Conservation (phyloP, 306 rosid species). For the Cucumis hystrix region DNA sequence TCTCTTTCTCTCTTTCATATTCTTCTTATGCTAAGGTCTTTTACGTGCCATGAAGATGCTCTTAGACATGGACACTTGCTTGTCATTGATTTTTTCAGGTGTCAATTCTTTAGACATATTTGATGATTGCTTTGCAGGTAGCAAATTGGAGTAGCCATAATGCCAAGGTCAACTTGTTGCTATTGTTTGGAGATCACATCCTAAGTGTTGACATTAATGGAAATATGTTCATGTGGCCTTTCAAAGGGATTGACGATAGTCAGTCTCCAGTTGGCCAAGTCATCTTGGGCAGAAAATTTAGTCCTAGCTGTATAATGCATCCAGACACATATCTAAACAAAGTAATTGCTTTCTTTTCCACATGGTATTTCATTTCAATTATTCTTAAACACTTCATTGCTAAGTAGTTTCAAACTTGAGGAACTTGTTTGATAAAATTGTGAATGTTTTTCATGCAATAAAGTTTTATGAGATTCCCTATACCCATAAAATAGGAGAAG, state of each 20-base stretch:
- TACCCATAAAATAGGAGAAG: background rate
- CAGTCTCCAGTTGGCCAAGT: constrained; percentile 47
- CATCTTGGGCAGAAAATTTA: constrained; percentile 31
- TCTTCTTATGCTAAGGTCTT: background rate
- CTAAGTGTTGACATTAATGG: constrained; percentile 56
- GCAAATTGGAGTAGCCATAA: constrained; percentile 67
- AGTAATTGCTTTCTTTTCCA: constrained; percentile 26
- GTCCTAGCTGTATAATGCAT: constrained; percentile 64
- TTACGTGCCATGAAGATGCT: background rate
- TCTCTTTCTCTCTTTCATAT: background rate
- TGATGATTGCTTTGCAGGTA: constrained; percentile 24
- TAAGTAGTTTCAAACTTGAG: background rate
- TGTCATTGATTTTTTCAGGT: background rate
- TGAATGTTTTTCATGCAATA: background rate
- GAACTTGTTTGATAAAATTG: background rate
- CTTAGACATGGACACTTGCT: background rate
- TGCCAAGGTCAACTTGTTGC: constrained; percentile 52
- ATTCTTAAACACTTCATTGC: background rate
- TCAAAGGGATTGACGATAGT: constrained; percentile 50
- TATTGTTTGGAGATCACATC: constrained; percentile 72
- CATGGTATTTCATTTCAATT: background rate
- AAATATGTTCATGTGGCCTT: constrained; percentile 61
- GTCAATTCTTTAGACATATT: background rate
- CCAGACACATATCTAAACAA: constrained; percentile 91
- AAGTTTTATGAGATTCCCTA: background rate